These are phyloP conservation scores for Skeletonema menzelii DNA, from an alignment of 108 stramenopile genomes.

Conservation along the genomic window DNA sequence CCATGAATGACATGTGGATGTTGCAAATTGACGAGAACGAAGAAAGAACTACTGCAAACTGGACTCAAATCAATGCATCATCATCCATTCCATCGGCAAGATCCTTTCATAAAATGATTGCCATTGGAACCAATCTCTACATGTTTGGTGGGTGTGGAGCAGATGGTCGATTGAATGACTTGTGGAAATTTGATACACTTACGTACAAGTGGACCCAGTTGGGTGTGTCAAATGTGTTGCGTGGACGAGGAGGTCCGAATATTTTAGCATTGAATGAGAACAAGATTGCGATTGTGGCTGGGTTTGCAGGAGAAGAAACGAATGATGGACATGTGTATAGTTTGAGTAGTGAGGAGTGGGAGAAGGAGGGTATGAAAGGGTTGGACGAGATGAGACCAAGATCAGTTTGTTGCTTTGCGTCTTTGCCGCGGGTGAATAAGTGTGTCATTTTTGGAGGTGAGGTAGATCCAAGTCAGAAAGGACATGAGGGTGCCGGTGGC, in stretches of 20 bases:
- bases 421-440: constrained; percentile 36
- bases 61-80: constrained; percentile 28
- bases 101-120: constrained; percentile 68
- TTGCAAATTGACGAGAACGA: constrained; percentile 32
- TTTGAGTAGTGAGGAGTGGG: constrained; percentile 27
- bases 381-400: constrained; percentile 45
- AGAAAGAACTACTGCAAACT: constrained; percentile 23
- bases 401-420: constrained; percentile 58
- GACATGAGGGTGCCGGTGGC: constrained; percentile 74
- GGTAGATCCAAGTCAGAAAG: constrained; percentile 63
- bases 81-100: constrained; percentile 47
- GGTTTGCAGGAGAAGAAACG: constrained; percentile 70
- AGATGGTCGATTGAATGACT: constrained; percentile 53
- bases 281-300: constrained; percentile 51
- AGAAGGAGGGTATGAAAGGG: constrained; percentile 16
- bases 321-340: constrained; percentile 64
- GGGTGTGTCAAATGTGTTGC: constrained; percentile 15
- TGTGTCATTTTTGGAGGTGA: constrained; percentile 73
- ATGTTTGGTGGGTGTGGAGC: constrained; percentile 73
- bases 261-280: constrained; percentile 39
- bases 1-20: constrained; percentile 69
- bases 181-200: constrained; percentile 57
- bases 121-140: constrained; percentile 44
- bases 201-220: constrained; percentile 41
- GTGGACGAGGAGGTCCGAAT: constrained; percentile 67